Evolutionary conservation across 768 basidiomycete genomes (phyloP), one percentile per base, ranked within the genome.

Genomic region (Solioccasus polychromus): DNA sequence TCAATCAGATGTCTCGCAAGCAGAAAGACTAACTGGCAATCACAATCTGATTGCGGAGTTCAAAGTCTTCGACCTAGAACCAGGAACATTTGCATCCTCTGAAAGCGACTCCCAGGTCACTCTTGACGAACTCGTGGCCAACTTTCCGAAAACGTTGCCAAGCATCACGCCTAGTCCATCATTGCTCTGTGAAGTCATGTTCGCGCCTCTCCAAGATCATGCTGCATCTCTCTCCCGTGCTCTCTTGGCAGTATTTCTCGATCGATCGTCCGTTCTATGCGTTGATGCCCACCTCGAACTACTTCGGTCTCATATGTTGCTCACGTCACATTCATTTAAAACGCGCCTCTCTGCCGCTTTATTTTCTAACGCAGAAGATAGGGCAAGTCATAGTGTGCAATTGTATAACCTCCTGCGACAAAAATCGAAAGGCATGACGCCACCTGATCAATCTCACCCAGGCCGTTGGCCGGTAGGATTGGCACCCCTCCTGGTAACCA

Each of bases 311-410:
- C 91, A 88, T 55, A 74, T 92, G 40, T 71, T 91, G 14, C 68
- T 92, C 36, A 80, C 85, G 2, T 79, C 82, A 0, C 80, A 84
- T 24, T 67, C 83, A 1, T 95, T 94, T 70, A 84, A 82, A 55
- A 72, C 74, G 7, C 78, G 85, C 5, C 75, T 95, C 11, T 70
- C 77, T 14, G 67, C 68, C 2, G 88, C 92, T 0, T 69, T 95
- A 12, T 93, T 94, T 65, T 85, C 85, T 0, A 88, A 92, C 52
- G 72, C 76, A 0, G 80, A 79, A 25, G 78, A 79, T 20, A 71
- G 68, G 45, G 71, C 73, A 24, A 51, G 30, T 17, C 56, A 67
- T 5, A 69, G 71, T 2, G 39, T 46, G 17, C 61, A 61, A 24
- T 19, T 55, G 23, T 56, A 57, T 29, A 54, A 56, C 41, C 44